A percentile compares a stretch with the other conserved stretches of the same genome.
Evolutionary conservation across 2,329 filamentous ascomycete species (phyloP).

Genomic region (Pestalotiopsis sp.): DNA sequence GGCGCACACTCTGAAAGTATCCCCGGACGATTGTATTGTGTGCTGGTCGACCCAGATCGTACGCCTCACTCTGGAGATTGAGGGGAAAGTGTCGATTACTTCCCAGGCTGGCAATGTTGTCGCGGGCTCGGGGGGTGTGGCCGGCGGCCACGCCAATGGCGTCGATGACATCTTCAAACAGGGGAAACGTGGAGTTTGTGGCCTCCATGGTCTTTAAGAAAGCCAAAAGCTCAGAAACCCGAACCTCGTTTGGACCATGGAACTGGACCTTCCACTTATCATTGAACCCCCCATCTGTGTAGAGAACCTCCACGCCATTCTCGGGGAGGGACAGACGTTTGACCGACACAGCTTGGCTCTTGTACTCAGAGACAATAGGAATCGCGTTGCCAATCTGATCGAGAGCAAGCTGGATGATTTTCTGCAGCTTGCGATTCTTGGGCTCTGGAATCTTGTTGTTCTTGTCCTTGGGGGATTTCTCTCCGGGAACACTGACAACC

Average conservation of each 20-base stretch:
- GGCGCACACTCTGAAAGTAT: conserved; percentile 57
- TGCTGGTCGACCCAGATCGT: conserved; percentile 28
- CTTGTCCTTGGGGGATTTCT: conserved; percentile 8
- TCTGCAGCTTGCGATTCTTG: conserved; percentile 45
- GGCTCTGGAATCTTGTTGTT: conserved; percentile 29
- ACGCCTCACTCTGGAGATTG: conserved; percentile 28
- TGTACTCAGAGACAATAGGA: conserved; percentile 51
- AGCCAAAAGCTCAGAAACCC: conserved; percentile 42
- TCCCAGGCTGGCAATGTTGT: conserved; percentile 44
- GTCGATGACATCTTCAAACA: conserved; percentile 50
- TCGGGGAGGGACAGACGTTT: conserved; percentile 39
- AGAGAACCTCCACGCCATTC: conserved; percentile 36
- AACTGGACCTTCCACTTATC: conserved; percentile 46
- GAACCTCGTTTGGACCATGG: conserved; percentile 38
- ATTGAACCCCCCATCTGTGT: conserved; percentile 35
- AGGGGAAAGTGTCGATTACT: conserved; percentile 52
- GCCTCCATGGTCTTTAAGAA: conserved; percentile 47
- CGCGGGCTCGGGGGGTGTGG: conserved; percentile 40
- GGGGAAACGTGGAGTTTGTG: conserved; percentile 44
- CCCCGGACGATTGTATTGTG: conserved; percentile 49
- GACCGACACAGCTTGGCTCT: conserved; percentile 47
- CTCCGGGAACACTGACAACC: conserved; percentile 25
- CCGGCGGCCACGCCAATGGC: conserved; percentile 57
- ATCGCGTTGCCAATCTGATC: conserved; percentile 33
- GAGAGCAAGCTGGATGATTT: conserved; percentile 43